phyloP scores from a whole-genome alignment of 2,329 filamentous ascomycete species.

The Microsporum audouinii region DNA sequence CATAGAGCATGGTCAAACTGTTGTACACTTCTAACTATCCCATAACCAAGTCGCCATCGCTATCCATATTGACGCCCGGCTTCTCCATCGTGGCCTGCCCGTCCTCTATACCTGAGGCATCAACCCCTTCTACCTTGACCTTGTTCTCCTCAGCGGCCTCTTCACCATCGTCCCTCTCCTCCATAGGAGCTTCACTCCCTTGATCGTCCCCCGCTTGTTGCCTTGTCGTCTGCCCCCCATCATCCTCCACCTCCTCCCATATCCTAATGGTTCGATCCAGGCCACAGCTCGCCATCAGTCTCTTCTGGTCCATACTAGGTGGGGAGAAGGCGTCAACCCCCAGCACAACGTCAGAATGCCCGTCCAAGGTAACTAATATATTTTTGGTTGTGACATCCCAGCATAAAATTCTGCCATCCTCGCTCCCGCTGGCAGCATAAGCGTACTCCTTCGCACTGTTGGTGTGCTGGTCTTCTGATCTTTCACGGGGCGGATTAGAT shows the following conservation, averaged over 20 bases:
- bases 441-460: constrained; percentile 27
- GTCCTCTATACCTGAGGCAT: background rate
- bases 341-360: constrained; percentile 48
- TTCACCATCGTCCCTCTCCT: background rate
- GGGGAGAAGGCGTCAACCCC: constrained; percentile 42
- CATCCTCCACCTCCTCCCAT: constrained; percentile 40
- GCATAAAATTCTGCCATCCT: constrained; percentile 67
- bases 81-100: background rate
- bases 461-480: constrained; percentile 8
- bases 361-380: constrained; percentile 55
- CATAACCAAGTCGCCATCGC: background rate
- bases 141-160: background rate
- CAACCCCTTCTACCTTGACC: background rate
- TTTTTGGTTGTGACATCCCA: constrained; percentile 88
- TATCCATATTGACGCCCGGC: background rate
- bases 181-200: background rate
- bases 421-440: constrained; percentile 74
- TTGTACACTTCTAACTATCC: background rate
- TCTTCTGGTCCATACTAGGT: constrained; percentile 39
- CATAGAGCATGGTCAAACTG: background rate
- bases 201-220: background rate
- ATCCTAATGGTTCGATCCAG: constrained; percentile 51
- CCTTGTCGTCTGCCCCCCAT: background rate
- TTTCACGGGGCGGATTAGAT: background rate
- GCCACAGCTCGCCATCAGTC: constrained; percentile 50